Evolutionary conservation across 495 filamentous ascomycete genomes (phyloP).

Genomic region (Astrocystis sublimbata): DNA sequence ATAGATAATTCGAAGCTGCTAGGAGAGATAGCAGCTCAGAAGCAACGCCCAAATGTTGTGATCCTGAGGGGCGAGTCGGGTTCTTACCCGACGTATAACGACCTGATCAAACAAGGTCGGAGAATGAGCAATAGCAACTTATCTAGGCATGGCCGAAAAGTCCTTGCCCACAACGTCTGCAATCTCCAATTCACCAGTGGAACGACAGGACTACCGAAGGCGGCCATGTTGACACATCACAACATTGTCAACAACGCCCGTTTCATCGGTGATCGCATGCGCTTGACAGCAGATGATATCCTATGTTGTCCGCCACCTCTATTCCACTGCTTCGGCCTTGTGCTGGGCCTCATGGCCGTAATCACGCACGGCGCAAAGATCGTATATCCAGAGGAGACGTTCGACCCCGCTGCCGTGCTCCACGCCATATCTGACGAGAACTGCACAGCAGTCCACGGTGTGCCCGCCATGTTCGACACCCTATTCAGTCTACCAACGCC

Average conservation of each 20-base stretch:
- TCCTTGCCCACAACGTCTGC: slow-evolving; percentile 63
- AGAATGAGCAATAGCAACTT: slow-evolving; percentile 32
- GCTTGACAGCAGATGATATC: slow-evolving; percentile 59
- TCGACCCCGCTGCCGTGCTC: slow-evolving; percentile 60
- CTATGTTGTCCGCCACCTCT: slow-evolving; percentile 71
- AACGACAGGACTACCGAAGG: slow-evolving; percentile 70
- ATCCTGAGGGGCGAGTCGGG: slow-evolving; percentile 55
- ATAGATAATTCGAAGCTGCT: slow-evolving; percentile 58
- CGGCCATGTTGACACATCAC: slow-evolving; percentile 74
- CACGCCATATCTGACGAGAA: slow-evolving; percentile 61
- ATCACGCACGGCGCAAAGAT: slow-evolving; percentile 68
- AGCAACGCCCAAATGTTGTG: slow-evolving; percentile 47
- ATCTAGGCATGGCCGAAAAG: slow-evolving; percentile 39
- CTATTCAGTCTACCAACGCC: slow-evolving; percentile 58
- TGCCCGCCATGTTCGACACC: slow-evolving; percentile 72
- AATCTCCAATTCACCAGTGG: slow-evolving; percentile 74
- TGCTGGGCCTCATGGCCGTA: slow-evolving; percentile 66
- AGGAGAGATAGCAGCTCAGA: slow-evolving; percentile 44
- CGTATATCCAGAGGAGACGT: slow-evolving; percentile 65
- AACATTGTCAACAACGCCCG: slow-evolving; percentile 71
- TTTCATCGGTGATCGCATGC: slow-evolving; percentile 70
- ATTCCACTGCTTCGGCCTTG: slow-evolving; percentile 75
- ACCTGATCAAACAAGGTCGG: slow-evolving; percentile 50
- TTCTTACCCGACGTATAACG: slow-evolving; percentile 53
- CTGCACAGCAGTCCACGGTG: slow-evolving; percentile 71